Base-by-base conservation (phyloP, 345 rosid genomes). In the Stellera chamaejasme region DNA sequence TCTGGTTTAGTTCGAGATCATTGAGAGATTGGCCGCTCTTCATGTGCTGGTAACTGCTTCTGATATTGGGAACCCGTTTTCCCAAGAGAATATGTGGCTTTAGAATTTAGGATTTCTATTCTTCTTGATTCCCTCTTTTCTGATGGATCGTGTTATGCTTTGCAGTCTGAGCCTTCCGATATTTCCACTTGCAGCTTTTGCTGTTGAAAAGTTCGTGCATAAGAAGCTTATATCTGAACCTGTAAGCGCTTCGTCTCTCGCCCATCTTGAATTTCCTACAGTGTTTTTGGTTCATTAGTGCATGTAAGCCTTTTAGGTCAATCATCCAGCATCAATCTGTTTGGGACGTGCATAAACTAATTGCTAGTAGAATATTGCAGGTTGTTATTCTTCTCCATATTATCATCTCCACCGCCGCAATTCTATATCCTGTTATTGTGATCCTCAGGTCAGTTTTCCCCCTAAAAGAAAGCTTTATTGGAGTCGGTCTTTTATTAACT, bases 21-120 rank as follows among this genome's bases (percentile, higher is more conserved):
- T 67, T 90, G 67, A 77, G 93, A 72, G 97, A 90, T 65, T 90
- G 97, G 97, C 97, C 97, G 0, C 85, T 90, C 15, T 58, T 86
- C 64, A 90, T 90, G 97, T 84, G 95, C 76, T 86, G 97, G 97
- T 90, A 82, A 47, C 47, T 13, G 58, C 55, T 43, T 6, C 16
- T 19, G 16, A 23, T 8, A 0, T 11, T 28, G 51, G 48, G 59
- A 14, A 23, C 9, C 39, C 39, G 39, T 32, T 32, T 32, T 2
- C 3, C 7, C 39, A 32, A 32, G 39, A 32, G 39, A 32, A 32
- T 5, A 32, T 5, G 19, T 52, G 32, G 52, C 48, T 43, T 36
- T 45, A 57, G 44, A 9, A 11, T 39, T 55, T 28, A 2, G 2
- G 11, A 43, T 55, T 32, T 12, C 25, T 55, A 26, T 1, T 1